Evolutionary conservation across 352 stramenopile genomes (phyloP).

Genomic region (Peronosclerospora sorghi): DNA sequence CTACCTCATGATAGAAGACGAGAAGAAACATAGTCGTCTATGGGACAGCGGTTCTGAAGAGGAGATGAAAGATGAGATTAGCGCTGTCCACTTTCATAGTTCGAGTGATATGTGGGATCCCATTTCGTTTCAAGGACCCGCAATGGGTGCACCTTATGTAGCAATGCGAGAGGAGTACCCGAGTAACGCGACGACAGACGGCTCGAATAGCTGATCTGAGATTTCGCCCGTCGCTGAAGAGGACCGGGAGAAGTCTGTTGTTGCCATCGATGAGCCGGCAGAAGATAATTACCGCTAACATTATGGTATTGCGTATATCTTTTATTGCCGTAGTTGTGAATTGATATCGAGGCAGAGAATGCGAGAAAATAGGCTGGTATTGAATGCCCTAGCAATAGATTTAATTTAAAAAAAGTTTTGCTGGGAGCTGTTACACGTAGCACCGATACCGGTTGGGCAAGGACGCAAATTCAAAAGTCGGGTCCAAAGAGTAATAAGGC

Average conservation of each 20-base stretch:
- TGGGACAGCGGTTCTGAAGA: slow-evolving; percentile 8
- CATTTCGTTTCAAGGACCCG: slow-evolving; percentile 4
- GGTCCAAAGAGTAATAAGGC: no score
- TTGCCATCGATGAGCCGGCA: slow-evolving; percentile 9
- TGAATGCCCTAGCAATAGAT: no score
- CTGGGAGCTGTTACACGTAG: no score
- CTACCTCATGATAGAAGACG: slow-evolving; percentile 25
- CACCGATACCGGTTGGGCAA: no score
- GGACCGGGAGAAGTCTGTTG: slow-evolving; percentile 13
- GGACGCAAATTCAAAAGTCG: no score
- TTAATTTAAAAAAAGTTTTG: no score
- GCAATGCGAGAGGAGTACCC: slow-evolving; percentile 19
- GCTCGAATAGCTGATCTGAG: slow-evolving; percentile 9
- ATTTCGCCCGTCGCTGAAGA: slow-evolving; percentile 5
- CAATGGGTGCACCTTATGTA: slow-evolving; percentile 9
- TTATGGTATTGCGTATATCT: slow-evolving; percentile 9
- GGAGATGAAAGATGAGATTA: slow-evolving; percentile 1
- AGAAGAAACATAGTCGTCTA: slow-evolving; percentile 13
- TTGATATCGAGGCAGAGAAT: no score
- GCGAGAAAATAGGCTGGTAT: no score
- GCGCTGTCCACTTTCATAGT: slow-evolving; percentile 5
- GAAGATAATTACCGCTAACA: slow-evolving; percentile 12
- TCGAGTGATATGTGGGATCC: slow-evolving; percentile 2
- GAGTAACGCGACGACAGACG: slow-evolving; percentile 17
- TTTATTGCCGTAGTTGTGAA: background rate